These are phyloP conservation scores for Cryptosporidium xiaoi DNA, from an alignment of 169 alveolate species.

Conservation along the genomic window DNA sequence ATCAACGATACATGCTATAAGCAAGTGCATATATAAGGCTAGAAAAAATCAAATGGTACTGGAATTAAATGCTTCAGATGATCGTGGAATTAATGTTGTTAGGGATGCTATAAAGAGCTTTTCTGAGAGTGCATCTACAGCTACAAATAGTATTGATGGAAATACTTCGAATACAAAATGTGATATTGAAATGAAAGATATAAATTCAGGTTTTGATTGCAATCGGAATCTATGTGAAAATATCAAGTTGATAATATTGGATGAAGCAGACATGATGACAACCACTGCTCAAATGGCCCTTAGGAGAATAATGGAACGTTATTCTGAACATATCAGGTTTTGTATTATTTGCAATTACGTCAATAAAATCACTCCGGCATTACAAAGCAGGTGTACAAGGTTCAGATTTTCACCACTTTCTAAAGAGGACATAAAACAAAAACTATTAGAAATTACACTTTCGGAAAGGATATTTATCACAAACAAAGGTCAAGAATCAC, in stretches of 20 bases:
- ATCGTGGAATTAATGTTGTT: constrained; percentile 97
- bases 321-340: constrained; percentile 95
- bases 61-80: constrained; percentile 98
- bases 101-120: constrained; percentile 95
- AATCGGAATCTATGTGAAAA: constrained; percentile 41
- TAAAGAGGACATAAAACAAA: constrained; percentile 82
- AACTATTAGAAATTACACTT: constrained; percentile 87
- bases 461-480: constrained; percentile 87
- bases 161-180: constrained; percentile 52
- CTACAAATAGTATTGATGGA: constrained; percentile 54
- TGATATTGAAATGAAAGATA: constrained; percentile 29
- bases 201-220: background rate
- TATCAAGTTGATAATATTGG: constrained; percentile 93
- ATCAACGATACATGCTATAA: constrained; percentile 92
- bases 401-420: constrained; percentile 92
- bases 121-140: constrained; percentile 85
- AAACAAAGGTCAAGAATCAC: constrained; percentile 87
- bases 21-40: constrained; percentile 91
- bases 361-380: constrained; percentile 95
- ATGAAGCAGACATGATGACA: constrained; percentile 99
- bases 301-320: constrained; percentile 97
- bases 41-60: constrained; percentile 82
- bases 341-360: constrained; percentile 97
- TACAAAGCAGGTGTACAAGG: constrained; percentile 96
- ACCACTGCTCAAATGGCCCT: constrained; percentile 97